These are phyloP conservation scores for Dactylellina sp. DNA, from an alignment of 2,329 filamentous ascomycete species.

Conservation along the genomic window DNA sequence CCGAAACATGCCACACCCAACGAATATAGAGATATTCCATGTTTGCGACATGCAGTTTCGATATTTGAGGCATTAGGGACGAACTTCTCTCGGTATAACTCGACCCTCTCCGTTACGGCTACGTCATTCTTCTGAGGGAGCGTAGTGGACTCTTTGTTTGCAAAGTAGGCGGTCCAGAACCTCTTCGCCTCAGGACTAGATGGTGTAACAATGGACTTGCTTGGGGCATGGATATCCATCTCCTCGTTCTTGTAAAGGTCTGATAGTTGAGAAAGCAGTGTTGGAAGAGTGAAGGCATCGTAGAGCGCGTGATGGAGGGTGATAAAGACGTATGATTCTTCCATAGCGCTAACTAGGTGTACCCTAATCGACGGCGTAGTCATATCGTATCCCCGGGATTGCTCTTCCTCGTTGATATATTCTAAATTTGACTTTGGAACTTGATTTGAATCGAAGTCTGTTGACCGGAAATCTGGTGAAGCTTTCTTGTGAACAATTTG, in stretches of 20 bases:
- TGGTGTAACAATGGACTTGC: background rate
- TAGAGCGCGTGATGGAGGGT: constrained; percentile 88
- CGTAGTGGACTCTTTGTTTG: constrained; percentile 45
- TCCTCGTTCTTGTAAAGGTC: constrained; percentile 63
- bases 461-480: constrained; percentile 50
- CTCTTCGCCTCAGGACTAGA: constrained; percentile 42
- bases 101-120: constrained; percentile 58
- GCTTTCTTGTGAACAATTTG: constrained; percentile 73
- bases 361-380: constrained; percentile 36
- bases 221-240: background rate
- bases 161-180: constrained; percentile 29
- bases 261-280: constrained; percentile 70
- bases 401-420: constrained; percentile 29
- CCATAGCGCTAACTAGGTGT: constrained; percentile 30
- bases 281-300: constrained; percentile 81
- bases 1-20: constrained; percentile 80
- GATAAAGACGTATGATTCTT: constrained; percentile 64
- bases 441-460: constrained; percentile 27
- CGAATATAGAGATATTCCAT: constrained; percentile 77
- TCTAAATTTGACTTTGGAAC: constrained; percentile 7
- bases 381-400: constrained; percentile 41
- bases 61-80: constrained; percentile 65
- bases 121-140: constrained; percentile 50
- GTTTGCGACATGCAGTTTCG: constrained; percentile 65
- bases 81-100: constrained; percentile 67